These are phyloP conservation scores for Myxozyma vanderwaltii DNA, from an alignment of 805 yeast genomes.

Conservation along the genomic window DNA sequence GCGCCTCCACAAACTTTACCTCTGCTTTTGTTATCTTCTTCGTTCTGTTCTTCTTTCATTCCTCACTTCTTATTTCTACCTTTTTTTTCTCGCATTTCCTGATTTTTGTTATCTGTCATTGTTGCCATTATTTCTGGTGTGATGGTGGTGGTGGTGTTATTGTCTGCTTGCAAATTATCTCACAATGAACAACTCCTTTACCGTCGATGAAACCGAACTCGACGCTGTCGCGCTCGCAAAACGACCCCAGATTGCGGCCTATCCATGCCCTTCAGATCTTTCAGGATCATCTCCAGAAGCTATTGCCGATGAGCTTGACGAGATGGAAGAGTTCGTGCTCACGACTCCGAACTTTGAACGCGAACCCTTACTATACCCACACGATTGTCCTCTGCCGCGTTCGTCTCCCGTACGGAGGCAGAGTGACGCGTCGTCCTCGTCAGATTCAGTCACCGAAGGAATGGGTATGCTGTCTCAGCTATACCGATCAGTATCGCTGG, in stretches of 20 bases:
- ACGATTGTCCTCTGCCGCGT: not conserved
- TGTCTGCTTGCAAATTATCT: not conserved
- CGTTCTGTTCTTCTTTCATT: not conserved
- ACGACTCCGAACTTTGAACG: not conserved
- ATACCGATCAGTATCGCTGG: conserved; percentile 19
- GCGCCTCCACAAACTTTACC: not conserved
- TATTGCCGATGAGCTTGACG: conserved; percentile 9
- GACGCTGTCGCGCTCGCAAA: not conserved
- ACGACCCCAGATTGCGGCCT: not conserved
- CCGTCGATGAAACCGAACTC: not conserved
- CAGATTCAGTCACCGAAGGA: not conserved
- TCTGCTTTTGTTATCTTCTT: not conserved
- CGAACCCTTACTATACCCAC: not conserved
- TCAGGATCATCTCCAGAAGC: not conserved
- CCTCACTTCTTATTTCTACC: not conserved
- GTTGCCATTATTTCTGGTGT: not conserved
- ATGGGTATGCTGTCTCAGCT: conserved; percentile 2
- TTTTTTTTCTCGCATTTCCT: not conserved
- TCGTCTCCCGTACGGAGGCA: not conserved
- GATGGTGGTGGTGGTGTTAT: no score
- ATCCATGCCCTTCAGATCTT: not conserved
- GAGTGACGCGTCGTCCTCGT: not conserved
- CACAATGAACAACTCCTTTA: not conserved
- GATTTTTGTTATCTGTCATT: no score
- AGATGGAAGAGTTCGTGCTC: conserved; percentile 6